Base-by-base conservation (phyloP, 208 protist genomes). In the Strigomonas galati region DNA sequence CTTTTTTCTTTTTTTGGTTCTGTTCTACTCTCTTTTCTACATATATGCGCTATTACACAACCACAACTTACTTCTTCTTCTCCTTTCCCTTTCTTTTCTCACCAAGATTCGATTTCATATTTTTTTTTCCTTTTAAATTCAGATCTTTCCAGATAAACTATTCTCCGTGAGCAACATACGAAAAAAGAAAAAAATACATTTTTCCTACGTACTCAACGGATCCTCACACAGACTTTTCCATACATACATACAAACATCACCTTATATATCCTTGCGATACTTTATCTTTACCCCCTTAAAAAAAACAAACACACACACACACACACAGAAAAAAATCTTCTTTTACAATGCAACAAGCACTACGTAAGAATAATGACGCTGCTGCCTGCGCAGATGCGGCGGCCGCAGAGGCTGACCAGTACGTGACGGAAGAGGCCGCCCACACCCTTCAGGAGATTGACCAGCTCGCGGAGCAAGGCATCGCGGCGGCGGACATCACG, bases 381-480 rank as follows among this genome's bases (percentile, higher is more conserved):
- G 21, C 51, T 23, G 54, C 21, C 28, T 32, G 49, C 44, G 32
- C 26, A 17, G 60, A 62, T 55, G 30, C 40, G 44, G 63, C 43
- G 30, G 52, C 31, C 32, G 59, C 56, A 9, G 72, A 69, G 55
- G 43, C 49, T 23, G 63, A 63, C 24, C 68, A 72, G 31, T 60
- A 72, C 26, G 30, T 28, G 1, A 57, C 26, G 10, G 65, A 68
- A 1, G 79, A 79, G 2, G 71, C 56, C 14, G 67, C 49, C 27
- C 60, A 65, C 19, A 65, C 51, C 17, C 78, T 95, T 10, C 62
- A 91, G 56, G 92, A 95, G 67, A 86, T 96, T 56, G 92, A 97
- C 52, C 87, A 87, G 1, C 87, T 97, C 28, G 89, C 88, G 15
- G 91, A 98, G 66, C 78, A 91, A 57, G 94, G 94, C 56, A 95